Evolutionary conservation across 129 eudicot species (phyloP).

Genomic region (Mikania micrantha): DNA sequence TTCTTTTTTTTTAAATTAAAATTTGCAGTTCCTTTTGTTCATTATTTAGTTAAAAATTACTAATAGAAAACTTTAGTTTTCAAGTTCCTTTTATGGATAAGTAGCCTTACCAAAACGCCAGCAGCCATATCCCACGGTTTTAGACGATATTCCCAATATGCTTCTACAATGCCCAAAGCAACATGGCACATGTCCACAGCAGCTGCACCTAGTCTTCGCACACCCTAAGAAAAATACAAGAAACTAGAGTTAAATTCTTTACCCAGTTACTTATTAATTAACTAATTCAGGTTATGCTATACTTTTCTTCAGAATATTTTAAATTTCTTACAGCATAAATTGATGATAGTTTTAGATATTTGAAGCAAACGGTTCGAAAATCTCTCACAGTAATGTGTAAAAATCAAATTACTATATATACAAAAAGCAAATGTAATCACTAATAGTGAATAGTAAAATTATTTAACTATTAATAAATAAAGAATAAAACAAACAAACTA

Average conservation of each 20-base stretch:
- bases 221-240: slow-evolving; percentile 51
- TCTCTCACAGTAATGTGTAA: neutral
- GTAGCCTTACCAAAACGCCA: slow-evolving; percentile 81
- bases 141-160: slow-evolving; percentile 96
- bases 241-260: neutral
- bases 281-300: neutral
- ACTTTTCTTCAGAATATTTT: neutral
- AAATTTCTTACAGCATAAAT: neutral
- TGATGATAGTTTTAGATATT: neutral
- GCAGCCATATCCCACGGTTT: slow-evolving; percentile 99
- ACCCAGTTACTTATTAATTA: neutral
- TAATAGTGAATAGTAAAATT: too few relatives aligned
- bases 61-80: neutral
- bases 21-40: neutral
- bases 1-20: neutral
- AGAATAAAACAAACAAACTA: too few relatives aligned
- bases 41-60: neutral
- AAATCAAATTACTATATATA: neutral
- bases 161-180: slow-evolving; percentile 89
- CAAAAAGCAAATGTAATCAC: too few relatives aligned
- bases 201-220: slow-evolving; percentile 94
- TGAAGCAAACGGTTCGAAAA: neutral
- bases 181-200: slow-evolving; percentile 99
- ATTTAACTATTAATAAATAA: too few relatives aligned
- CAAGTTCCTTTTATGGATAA: neutral